Evolutionary conservation across 75 land plant species (phyloP).

Genomic region (Cunninghamia lanceolata): DNA sequence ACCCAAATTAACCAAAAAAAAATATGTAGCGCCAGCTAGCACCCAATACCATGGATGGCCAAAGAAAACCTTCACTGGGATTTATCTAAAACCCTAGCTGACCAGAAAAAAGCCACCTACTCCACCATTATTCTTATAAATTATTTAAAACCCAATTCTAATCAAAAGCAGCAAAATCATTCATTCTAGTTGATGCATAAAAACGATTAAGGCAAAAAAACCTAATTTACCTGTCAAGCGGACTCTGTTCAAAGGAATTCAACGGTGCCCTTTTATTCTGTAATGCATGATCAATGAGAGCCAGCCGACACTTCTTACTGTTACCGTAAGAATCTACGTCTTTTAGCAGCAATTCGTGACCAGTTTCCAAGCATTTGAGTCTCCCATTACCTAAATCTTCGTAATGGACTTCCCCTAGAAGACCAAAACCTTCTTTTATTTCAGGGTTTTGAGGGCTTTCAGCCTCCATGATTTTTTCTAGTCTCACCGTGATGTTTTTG

Average conservation of each 20-base stretch:
- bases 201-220: neutral
- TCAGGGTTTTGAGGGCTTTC: neutral
- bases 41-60: neutral
- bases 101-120: neutral
- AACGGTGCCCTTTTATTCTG: slow-evolving; percentile 55
- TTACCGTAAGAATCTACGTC: slow-evolving; percentile 42
- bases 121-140: neutral
- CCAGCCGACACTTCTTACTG: slow-evolving; percentile 65
- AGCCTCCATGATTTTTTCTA: neutral
- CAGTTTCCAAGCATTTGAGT: slow-evolving; percentile 74
- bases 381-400: slow-evolving; percentile 49
- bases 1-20: too few relatives aligned
- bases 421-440: slow-evolving; percentile 18
- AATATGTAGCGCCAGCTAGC: too few relatives aligned
- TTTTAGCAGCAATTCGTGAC: slow-evolving; percentile 65
- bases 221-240: slow-evolving; percentile 37
- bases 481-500: too few relatives aligned
- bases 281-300: slow-evolving; percentile 64
- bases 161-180: neutral
- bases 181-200: neutral
- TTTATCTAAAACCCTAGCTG: neutral
- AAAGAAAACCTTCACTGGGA: neutral
- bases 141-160: neutral
- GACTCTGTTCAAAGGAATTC: slow-evolving; percentile 66
- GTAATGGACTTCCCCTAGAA: slow-evolving; percentile 62